These are phyloP conservation scores for Hortiboletus rubellus DNA, from an alignment of 1,284 basidiomycete species.

Conservation along the genomic window DNA sequence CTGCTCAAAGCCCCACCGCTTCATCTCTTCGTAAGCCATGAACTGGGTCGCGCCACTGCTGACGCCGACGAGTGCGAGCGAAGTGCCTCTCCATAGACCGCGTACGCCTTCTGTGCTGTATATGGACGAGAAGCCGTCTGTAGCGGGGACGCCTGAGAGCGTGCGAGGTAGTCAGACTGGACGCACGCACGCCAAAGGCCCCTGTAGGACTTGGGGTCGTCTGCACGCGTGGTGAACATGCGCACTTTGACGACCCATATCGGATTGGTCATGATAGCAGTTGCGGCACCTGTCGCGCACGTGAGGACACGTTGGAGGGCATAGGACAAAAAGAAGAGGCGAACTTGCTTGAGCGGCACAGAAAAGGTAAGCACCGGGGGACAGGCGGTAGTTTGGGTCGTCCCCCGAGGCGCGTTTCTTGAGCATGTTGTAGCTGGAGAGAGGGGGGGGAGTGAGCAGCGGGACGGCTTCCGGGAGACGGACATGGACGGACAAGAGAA, in stretches of 20 bases:
- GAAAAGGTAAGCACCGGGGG: slow-evolving; percentile 81
- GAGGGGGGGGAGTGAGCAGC: slow-evolving; percentile 4
- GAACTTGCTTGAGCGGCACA: slow-evolving; percentile 95
- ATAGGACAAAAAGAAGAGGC: slow-evolving; percentile 37
- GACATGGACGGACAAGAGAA: slow-evolving; percentile 74
- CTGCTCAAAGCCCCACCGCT: slow-evolving; percentile 81
- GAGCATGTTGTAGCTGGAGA: slow-evolving; percentile 86
- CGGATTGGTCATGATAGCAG: slow-evolving; percentile 95
- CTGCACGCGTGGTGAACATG: slow-evolving; percentile 85
- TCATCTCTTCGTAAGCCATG: slow-evolving; percentile 96
- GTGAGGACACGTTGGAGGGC: slow-evolving; percentile 12
- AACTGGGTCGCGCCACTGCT: slow-evolving; percentile 97
- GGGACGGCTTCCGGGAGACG: not conserved
- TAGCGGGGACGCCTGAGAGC: not conserved
- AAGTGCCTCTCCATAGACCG: slow-evolving; percentile 88
- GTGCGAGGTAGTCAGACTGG: not conserved
- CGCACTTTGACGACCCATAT: slow-evolving; percentile 99
- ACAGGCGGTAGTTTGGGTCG: slow-evolving; percentile 60
- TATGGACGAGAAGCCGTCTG: slow-evolving; percentile 79
- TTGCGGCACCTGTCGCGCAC: slow-evolving; percentile 73
- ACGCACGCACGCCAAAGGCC: slow-evolving; percentile 71
- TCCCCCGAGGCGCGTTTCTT: slow-evolving; percentile 73
- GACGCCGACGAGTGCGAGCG: slow-evolving; percentile 90
- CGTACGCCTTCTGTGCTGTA: slow-evolving; percentile 71
- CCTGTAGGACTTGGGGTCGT: slow-evolving; percentile 71